These are phyloP conservation scores for Clonostachys solani DNA, from an alignment of 2,329 filamentous ascomycete species.

Conservation along the genomic window DNA sequence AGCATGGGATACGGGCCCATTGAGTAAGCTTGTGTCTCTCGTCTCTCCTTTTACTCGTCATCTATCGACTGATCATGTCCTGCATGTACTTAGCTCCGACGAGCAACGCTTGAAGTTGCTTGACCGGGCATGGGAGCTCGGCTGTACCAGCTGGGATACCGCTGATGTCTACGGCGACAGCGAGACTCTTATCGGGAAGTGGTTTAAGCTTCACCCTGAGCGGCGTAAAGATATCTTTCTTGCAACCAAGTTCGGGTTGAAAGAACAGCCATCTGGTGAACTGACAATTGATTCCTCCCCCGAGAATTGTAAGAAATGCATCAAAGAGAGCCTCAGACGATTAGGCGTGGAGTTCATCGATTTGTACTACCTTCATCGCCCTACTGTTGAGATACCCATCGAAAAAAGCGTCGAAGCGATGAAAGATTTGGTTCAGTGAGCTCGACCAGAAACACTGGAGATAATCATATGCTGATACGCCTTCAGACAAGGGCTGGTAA, in stretches of 20 bases:
- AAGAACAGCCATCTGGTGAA: conserved; percentile 5
- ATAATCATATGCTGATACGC: no score
- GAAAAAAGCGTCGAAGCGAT: conserved; percentile 42
- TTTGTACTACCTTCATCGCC: conserved; percentile 17
- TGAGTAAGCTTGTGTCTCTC: no score
- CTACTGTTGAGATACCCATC: conserved; percentile 22
- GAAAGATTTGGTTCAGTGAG: conserved; percentile 21
- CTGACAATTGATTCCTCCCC: conserved; percentile 11
- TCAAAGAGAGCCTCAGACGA: conserved; percentile 27
- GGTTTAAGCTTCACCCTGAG: conserved; percentile 37
- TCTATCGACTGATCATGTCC: conserved; percentile 1
- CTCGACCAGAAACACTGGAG: no score
- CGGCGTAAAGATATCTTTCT: conserved; percentile 42
- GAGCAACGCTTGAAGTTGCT: conserved; percentile 41
- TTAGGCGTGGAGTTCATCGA: conserved; percentile 46
- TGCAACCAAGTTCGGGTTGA: conserved; percentile 20
- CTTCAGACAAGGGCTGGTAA: conserved; percentile 44
- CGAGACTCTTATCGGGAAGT: conserved; percentile 41
- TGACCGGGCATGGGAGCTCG: conserved; percentile 38
- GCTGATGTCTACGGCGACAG: conserved; percentile 35
- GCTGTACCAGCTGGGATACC: conserved; percentile 43
- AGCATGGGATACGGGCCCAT: no score
- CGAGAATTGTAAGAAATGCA: conserved; percentile 11
- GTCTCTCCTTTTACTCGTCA: no score
- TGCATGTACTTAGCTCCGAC: conserved; percentile 26